Base-by-base conservation (phyloP, 441 rosid genomes). In the Mallotus repandus region DNA sequence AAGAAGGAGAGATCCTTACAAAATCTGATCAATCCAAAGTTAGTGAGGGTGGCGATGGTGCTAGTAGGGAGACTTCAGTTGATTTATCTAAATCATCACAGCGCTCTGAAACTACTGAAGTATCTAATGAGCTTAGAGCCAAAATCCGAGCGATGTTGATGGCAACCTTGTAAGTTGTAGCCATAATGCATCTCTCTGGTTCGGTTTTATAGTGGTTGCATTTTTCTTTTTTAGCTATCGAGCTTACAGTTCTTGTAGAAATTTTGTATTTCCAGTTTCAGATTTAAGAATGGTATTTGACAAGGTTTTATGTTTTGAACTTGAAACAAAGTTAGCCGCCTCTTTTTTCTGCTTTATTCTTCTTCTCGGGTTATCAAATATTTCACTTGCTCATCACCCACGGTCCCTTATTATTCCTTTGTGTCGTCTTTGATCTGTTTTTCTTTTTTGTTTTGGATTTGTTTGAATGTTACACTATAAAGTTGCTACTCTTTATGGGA, bases 91-190 rank as follows among this genome's bases (percentile, higher is more conserved):
- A 68, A 75, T 62, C 73, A 2, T 79, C 83, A 49, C 76, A 70
- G 68, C 85, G 84, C 0, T 68, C 86, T 2, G 83, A 84, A 38
- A 63, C 84, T 22, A 52, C 86, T 63, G 82, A 85, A 35, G 88
- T 92, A 55, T 78, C 94, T 7, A 87, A 91, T 63, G 97, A 92
- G 22, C 88, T 95, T 65, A 85, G 98, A 82, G 98, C 99, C 68
- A 95, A 92, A 84, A 84, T 95, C 59, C 91, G 94, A 70, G 98
- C 98, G 59, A 92, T 95, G 97, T 77, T 94, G 77, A 88, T 91
- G 88, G 90, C 87, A 46, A 90, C 91, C 61, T 73, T 94, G 83
- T 89, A 81, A 84, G 72, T 48, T n/a, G 63, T 12, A 9, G 19
- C 65, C 32, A 1, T 29, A 3, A 7, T 21, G 32, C 21, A 16